These are phyloP conservation scores for Ophiostoma piceae DNA, from an alignment of 2,329 filamentous ascomycete species.

Conservation along the genomic window DNA sequence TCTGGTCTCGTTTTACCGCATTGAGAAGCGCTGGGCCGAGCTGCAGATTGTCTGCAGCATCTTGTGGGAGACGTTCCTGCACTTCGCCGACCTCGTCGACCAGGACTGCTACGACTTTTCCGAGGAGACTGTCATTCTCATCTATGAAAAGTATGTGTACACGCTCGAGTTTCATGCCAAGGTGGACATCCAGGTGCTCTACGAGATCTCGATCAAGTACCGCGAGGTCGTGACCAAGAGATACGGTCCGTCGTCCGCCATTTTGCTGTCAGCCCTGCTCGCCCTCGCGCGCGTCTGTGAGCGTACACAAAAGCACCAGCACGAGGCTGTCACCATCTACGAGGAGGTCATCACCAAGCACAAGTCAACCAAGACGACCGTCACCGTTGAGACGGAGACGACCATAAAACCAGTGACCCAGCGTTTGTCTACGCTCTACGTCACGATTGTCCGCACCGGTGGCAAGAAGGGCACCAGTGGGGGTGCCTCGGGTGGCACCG, in stretches of 20 bases:
- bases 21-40: slow-evolving; percentile 41
- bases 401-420: slow-evolving; percentile 45
- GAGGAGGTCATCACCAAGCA: slow-evolving; percentile 41
- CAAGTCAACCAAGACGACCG: slow-evolving; percentile 36
- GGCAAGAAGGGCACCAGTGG: slow-evolving; percentile 30
- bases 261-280: slow-evolving; percentile 34
- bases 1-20: slow-evolving; percentile 43
- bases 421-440: slow-evolving; percentile 45
- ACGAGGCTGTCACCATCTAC: slow-evolving; percentile 44
- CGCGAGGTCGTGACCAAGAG: slow-evolving; percentile 42
- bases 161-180: slow-evolving; percentile 43
- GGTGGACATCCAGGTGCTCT: slow-evolving; percentile 40
- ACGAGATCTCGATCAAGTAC: slow-evolving; percentile 46
- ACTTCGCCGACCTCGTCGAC: slow-evolving; percentile 36
- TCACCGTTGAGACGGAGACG: slow-evolving; percentile 35
- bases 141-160: slow-evolving; percentile 44
- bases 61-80: slow-evolving; percentile 44
- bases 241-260: slow-evolving; percentile 33
- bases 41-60: slow-evolving; percentile 43
- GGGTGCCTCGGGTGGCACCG: slow-evolving; percentile 29
- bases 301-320: slow-evolving; percentile 38
- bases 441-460: slow-evolving; percentile 38
- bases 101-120: slow-evolving; percentile 33
- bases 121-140: slow-evolving; percentile 41
- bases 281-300: slow-evolving; percentile 45